phyloP scores from a whole-genome alignment of 345 rosid genomes.

The Citrus reticulata region DNA sequence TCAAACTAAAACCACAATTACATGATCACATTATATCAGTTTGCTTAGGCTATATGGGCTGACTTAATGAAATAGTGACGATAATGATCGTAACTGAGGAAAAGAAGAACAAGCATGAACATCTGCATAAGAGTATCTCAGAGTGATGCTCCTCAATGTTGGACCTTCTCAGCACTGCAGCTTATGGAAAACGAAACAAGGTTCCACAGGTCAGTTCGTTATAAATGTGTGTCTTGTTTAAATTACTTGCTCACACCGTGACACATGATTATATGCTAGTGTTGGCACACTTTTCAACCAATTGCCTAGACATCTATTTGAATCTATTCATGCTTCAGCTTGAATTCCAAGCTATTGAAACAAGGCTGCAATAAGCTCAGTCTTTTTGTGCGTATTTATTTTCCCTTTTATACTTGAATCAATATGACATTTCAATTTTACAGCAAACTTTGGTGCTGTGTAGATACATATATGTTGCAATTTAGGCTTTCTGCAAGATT shows the following conservation, averaged over 20 bases:
- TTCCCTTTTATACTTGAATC: not conserved
- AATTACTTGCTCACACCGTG: too few relatives aligned
- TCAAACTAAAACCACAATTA: not conserved
- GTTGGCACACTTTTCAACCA: too few relatives aligned
- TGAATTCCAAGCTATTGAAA: not conserved
- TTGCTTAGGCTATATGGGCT: not conserved
- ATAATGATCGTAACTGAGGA: not conserved
- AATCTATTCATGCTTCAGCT: too few relatives aligned
- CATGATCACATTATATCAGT: not conserved
- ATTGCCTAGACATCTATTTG: too few relatives aligned
- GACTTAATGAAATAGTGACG: too few relatives aligned
- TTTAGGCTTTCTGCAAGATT: not conserved
- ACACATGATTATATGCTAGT: too few relatives aligned
- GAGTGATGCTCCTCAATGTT: constrained; percentile 51
- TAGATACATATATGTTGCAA: too few relatives aligned
- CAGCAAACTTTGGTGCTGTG: not conserved
- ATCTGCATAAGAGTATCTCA: not conserved
- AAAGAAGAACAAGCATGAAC: not conserved
- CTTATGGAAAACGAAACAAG: constrained; percentile 48
- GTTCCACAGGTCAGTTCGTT: too few relatives aligned
- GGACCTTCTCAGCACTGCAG: constrained; percentile 52
- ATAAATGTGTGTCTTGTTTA: too few relatives aligned
- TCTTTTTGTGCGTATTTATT: not conserved
- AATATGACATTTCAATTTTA: not conserved
- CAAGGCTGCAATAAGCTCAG: not conserved